Percentiles rank a stretch among this genome's conserved stretches.
Evolutionary conservation across 441 rosid species (phyloP).

Genomic region (Kokia cookei): DNA sequence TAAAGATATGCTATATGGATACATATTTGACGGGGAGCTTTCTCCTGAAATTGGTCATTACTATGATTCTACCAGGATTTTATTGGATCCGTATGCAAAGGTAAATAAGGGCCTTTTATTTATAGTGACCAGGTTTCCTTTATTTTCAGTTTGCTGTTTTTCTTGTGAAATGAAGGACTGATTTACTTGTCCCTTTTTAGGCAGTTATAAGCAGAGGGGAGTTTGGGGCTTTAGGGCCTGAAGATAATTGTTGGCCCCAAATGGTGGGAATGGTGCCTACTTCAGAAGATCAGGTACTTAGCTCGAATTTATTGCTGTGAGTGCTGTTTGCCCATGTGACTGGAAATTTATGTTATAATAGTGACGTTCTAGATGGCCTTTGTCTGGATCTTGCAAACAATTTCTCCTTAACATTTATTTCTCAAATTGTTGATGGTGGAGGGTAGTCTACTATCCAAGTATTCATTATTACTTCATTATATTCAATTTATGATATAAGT

Average conservation of each 20-base stretch:
- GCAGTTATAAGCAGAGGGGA: conserved; percentile 82
- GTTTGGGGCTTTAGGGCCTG: conserved; percentile 68
- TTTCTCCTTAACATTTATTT: neutral
- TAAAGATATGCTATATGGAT: conserved; percentile 69
- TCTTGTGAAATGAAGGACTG: neutral
- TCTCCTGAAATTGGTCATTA: conserved; percentile 68
- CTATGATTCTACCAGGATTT: conserved; percentile 45
- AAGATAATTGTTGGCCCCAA: conserved; percentile 80
- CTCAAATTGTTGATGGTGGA: neutral
- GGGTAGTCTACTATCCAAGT: neutral
- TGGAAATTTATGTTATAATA: neutral
- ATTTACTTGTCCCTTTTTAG: conserved; percentile 32
- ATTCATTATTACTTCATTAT: neutral
- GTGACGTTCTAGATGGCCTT: neutral
- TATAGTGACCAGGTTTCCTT: neutral
- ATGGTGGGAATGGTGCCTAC: conserved; percentile 88
- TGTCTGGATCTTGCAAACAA: neutral
- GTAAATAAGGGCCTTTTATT: conserved; percentile 22
- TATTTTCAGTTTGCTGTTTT: neutral
- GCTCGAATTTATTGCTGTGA: neutral
- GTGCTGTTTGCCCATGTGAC: neutral
- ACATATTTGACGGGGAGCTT: conserved; percentile 66
- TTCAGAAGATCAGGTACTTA: conserved; percentile 54
- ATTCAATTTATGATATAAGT: neutral
- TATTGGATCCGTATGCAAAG: conserved; percentile 93